These are phyloP conservation scores for Spathaspora gorwiae DNA, from an alignment of 805 yeast genomes.

Conservation along the genomic window DNA sequence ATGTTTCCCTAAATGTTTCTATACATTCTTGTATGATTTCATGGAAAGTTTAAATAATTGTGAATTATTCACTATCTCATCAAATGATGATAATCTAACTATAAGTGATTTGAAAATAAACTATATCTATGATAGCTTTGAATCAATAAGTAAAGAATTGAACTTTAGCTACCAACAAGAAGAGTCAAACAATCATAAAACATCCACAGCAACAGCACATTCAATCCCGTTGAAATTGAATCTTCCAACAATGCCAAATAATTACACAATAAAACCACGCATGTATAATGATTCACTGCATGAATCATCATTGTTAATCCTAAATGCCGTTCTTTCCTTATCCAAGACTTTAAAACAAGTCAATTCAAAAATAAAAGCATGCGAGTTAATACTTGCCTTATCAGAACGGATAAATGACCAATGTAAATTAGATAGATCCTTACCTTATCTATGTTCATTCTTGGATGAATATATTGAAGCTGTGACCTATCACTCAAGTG, in stretches of 20 bases:
- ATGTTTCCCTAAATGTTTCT: constrained; percentile 66
- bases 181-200: neutral
- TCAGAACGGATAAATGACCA: constrained; percentile 78
- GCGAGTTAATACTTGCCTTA: constrained; percentile 71
- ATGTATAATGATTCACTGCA: constrained; percentile 5
- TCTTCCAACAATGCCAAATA: constrained; percentile 46
- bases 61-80: constrained; percentile 11
- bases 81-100: constrained; percentile 15
- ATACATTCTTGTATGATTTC: constrained; percentile 66
- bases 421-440: constrained; percentile 74
- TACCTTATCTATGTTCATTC: constrained; percentile 75
- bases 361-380: constrained; percentile 57
- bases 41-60: constrained; percentile 33
- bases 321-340: constrained; percentile 56
- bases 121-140: constrained; percentile 56
- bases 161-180: constrained; percentile 15
- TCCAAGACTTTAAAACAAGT: constrained; percentile 59
- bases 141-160: constrained; percentile 30
- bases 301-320: constrained; percentile 46
- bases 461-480: constrained; percentile 52
- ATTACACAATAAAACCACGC: constrained; percentile 23
- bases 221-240: constrained; percentile 27
- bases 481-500: constrained; percentile 7
- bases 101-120: constrained; percentile 48
- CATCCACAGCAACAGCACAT: neutral